phyloP scores from a whole-genome alignment of 176 grass and related monocot species.

The Pontederia crassipes region DNA sequence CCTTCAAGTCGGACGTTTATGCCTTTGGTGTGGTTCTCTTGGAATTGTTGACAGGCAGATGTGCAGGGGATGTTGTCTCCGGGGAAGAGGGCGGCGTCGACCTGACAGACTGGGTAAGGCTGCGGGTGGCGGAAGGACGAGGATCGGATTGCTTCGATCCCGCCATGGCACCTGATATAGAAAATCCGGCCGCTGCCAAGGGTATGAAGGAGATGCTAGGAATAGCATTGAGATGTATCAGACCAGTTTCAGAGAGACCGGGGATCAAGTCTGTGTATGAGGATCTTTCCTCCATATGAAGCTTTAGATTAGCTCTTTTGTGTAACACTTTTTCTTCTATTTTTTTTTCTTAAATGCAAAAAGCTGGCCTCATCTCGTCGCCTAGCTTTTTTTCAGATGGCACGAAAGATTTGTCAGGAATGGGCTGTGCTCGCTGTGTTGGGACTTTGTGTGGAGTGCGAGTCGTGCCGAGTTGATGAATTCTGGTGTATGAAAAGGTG shows the following conservation, averaged over 20 bases:
- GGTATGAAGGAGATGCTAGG: conserved; percentile 52
- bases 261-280: conserved; percentile 74
- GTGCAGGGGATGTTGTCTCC: conserved; percentile 68
- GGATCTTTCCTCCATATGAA: conserved; percentile 53
- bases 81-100: conserved; percentile 55
- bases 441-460: too few species aligned
- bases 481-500: too few species aligned
- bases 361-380: background rate
- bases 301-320: background rate
- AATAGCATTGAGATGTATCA: conserved; percentile 66
- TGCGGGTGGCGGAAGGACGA: conserved; percentile 49
- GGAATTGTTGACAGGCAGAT: conserved; percentile 71
- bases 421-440: too few species aligned
- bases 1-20: conserved; percentile 81
- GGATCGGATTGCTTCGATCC: conserved; percentile 61
- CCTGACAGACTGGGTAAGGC: conserved; percentile 85
- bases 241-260: conserved; percentile 57
- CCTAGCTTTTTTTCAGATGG: background rate
- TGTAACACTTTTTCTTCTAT: background rate
- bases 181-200: background rate
- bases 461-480: too few species aligned
- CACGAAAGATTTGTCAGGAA: too few species aligned
- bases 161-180: conserved; percentile 15
- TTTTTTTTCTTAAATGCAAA: background rate
- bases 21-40: conserved; percentile 81